Base-by-base conservation (phyloP, 176 grass and related monocot genomes). In the Juncus effusus region DNA sequence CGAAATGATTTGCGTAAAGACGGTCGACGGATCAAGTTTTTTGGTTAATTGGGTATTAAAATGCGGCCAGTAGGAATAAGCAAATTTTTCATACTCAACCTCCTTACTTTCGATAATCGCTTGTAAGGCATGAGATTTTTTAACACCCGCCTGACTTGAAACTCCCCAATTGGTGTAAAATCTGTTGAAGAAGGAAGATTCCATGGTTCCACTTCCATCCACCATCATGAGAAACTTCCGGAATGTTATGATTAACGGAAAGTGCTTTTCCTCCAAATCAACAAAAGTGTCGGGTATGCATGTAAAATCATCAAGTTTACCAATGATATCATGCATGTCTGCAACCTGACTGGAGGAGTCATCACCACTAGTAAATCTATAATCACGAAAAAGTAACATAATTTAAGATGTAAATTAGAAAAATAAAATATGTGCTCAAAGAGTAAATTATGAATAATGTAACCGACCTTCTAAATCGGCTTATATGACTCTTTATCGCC, bases 151-250 rank as follows among this genome's bases (percentile, higher is more conserved):
- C 37, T 79, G 69, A 3, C 37, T 63, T 56, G 5, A 75, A 56
- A 56, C 47, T 51, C 74, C 76, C 44, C 76, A 38, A 42, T 72
- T 75, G 74, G 74, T 60, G 65, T 4, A 82, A 4, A 79, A 86
- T 40, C 53, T 81, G 76, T 84, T 78, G 64, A 95, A 95, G 69
- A 86, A 95, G 8, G 90, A 95, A 59, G 16, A 73, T 2, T 4
- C 11, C 3, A 72, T 73, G 15, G 90, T 95, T 76, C 86, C 90
- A 28, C 19, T 95, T 76, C 86, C 44, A 86, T 95, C 90, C 49
- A 95, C 82, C 90, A 95, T 95, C 86, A 90, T 75, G 66, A 95
- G 65, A 63, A 95, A 86, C 42, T 95, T 95, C 0, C 72, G 66
- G 37, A 71, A 95, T 54, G 86, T 90, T 16, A 95, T 84, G 14